Percentiles rank a stretch among this genome's conserved stretches.
Conservation (phyloP, 306 rosid species). For the Pueraria montana region DNA sequence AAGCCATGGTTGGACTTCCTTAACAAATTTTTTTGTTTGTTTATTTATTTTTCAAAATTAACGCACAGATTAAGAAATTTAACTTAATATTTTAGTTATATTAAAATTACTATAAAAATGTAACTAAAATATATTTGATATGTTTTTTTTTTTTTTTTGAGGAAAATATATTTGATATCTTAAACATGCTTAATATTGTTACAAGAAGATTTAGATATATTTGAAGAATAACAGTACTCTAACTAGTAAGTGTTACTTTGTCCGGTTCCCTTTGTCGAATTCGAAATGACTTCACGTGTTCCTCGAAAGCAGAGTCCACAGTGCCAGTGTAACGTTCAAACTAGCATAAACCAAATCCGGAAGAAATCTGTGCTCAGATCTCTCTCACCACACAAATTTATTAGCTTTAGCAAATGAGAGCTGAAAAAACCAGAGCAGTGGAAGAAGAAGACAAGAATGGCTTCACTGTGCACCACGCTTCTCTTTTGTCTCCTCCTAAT, state of each 20-base stretch:
- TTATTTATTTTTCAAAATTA: too few relatives aligned
- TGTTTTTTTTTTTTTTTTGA: too few relatives aligned
- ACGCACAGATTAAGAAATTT: too few relatives aligned
- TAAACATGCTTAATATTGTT: too few relatives aligned
- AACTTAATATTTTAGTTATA: too few relatives aligned
- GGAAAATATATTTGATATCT: too few relatives aligned
- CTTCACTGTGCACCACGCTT: slow-evolving; percentile 7
- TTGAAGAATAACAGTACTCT: not conserved
- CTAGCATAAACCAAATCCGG: slow-evolving; percentile 28
- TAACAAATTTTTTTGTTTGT: too few relatives aligned
- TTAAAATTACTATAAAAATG: too few relatives aligned
- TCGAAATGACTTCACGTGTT: slow-evolving; percentile 40
- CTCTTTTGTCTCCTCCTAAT: slow-evolving; percentile 38
- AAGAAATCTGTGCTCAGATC: slow-evolving; percentile 33
- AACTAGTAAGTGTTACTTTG: not conserved
- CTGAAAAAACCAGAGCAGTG: not conserved
- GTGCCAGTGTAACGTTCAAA: slow-evolving; percentile 42
- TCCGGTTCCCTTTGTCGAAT: not conserved
- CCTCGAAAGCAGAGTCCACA: slow-evolving; percentile 35
- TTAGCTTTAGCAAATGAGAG: not conserved
- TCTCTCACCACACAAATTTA: not conserved
- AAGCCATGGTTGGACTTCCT: too few relatives aligned
- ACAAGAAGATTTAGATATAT: too few relatives aligned
- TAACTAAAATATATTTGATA: too few relatives aligned
- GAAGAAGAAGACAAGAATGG: slow-evolving; percentile 13